Base-by-base conservation (phyloP, 78 protist species). In the Chrysochromulina parva region DNA sequence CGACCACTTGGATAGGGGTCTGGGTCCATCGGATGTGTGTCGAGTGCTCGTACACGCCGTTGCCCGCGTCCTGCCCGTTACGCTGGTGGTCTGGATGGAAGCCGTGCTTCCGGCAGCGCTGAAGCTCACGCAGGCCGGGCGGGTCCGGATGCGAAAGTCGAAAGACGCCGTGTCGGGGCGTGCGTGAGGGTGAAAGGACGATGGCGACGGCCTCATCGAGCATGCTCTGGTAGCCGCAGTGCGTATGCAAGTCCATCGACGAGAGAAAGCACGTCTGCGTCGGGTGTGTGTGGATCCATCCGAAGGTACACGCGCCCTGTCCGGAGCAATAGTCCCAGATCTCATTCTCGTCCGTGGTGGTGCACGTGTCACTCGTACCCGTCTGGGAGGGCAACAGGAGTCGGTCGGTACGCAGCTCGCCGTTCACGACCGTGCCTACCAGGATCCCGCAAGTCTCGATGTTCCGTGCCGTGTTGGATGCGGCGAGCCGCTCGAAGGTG, bases 231-330 rank as follows among this genome's bases (percentile, higher is more conserved):
- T 55, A 80, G 24, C 87, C 65, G 52, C 60, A 55, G 7, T 54
- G 87, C 52, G 60, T 80, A 50, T 80, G 87, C 65, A 80, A 13
- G 65, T 80, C 87, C 28, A 80, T 48, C 38, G 87, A 80, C 9
- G 87, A 80, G 38, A 80, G 62, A 66, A 80, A 80, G 87, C 87
- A 80, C 67, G 47, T 55, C 87, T 80, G 87, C 65, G 87, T 26
- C 87, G 87, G 87, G 87, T 80, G 87, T 52, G 87, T 80, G 87
- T 80, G 87, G 22, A 80, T 11, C 67, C 87, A 80, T 4, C 87
- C 87, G 20, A 80, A 14, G 16, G 65, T 76, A 19, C 48, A 20
- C 59, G 52, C 14, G 2, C 52, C 59, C 16, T 7, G 1, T 52
- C 3, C 22, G 7, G 1, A 47, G 65, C 52, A 19, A 20, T 54